Evolutionary conservation across 116 monocot species (phyloP).

Genomic region (Papilionanthe hybrid): DNA sequence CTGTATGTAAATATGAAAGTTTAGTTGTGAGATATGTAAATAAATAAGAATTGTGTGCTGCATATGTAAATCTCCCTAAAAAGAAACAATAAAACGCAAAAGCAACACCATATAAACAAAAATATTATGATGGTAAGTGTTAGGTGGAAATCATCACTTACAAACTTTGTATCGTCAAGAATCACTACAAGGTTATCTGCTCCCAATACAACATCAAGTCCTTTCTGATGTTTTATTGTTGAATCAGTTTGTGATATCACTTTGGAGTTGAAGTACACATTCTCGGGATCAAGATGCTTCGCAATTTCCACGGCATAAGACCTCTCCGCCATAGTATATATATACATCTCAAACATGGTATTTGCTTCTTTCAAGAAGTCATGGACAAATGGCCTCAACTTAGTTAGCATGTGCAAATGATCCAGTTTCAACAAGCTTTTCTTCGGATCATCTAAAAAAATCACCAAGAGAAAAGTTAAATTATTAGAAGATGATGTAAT

Average conservation of each 20-base stretch:
- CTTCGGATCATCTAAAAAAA: conserved; percentile 33
- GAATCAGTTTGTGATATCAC: conserved; percentile 82
- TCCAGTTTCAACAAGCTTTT: conserved; percentile 59
- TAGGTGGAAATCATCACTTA: conserved; percentile 18
- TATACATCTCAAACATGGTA: conserved; percentile 78
- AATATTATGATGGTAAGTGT: background rate
- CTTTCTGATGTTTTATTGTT: conserved; percentile 70
- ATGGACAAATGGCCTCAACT: conserved; percentile 78
- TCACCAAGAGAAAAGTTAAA: background rate
- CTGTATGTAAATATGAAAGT: too few relatives aligned
- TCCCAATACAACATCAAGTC: conserved; percentile 90
- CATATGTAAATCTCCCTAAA: too few relatives aligned
- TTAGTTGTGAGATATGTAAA: too few relatives aligned
- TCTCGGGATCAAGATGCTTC: conserved; percentile 68
- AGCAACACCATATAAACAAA: background rate
- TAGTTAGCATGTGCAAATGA: conserved; percentile 71
- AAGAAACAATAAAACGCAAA: background rate
- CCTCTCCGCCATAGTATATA: conserved; percentile 89
- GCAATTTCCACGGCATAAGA: conserved; percentile 82
- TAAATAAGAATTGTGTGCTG: too few relatives aligned
- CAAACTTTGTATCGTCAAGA: conserved; percentile 88
- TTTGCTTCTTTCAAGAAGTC: conserved; percentile 79
- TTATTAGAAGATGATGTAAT: background rate
- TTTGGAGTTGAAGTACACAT: conserved; percentile 62
- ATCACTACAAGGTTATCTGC: conserved; percentile 76